These are phyloP conservation scores for Tylopilus intermedius DNA, from an alignment of 768 basidiomycete species.

Conservation along the genomic window DNA sequence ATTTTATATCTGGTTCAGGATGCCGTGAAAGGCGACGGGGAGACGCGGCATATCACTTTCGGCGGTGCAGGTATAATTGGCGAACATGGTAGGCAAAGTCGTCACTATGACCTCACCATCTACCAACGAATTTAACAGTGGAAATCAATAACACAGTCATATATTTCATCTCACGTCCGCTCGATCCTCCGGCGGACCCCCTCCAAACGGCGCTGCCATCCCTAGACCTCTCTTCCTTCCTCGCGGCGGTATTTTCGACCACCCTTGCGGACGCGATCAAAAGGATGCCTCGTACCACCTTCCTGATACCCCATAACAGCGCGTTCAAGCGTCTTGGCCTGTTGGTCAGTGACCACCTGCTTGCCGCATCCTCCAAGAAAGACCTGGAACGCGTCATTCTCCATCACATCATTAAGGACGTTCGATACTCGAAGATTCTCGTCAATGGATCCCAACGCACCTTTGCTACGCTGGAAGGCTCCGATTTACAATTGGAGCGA, in stretches of 20 bases:
- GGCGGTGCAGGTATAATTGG: slow-evolving; percentile 79
- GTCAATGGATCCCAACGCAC: slow-evolving; percentile 63
- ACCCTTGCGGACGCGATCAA: slow-evolving; percentile 68
- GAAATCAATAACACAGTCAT: slow-evolving; percentile 73
- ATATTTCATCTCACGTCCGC: slow-evolving; percentile 82
- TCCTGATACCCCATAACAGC: slow-evolving; percentile 84
- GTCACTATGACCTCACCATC: not conserved
- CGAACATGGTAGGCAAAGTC: slow-evolving; percentile 55
- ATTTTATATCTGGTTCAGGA: too few relatives aligned
- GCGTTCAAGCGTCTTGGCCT: slow-evolving; percentile 83
- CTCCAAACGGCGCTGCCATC: slow-evolving; percentile 75
- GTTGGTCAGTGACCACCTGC: slow-evolving; percentile 82
- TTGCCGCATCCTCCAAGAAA: slow-evolving; percentile 67
- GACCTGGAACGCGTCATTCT: slow-evolving; percentile 80
- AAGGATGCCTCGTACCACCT: slow-evolving; percentile 63
- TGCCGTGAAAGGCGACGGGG: slow-evolving; percentile 42
- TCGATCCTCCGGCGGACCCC: slow-evolving; percentile 77
- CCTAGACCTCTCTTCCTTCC: slow-evolving; percentile 85
- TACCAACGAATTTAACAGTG: slow-evolving; percentile 41
- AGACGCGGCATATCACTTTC: slow-evolving; percentile 62
- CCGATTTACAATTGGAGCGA: slow-evolving; percentile 68
- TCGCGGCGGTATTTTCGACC: slow-evolving; percentile 86
- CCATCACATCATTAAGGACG: slow-evolving; percentile 77
- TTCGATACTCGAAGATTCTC: slow-evolving; percentile 66
- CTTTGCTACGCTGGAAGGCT: slow-evolving; percentile 81